phyloP scores from a whole-genome alignment of 208 protist species.

The Trypanosoma congolense region DNA sequence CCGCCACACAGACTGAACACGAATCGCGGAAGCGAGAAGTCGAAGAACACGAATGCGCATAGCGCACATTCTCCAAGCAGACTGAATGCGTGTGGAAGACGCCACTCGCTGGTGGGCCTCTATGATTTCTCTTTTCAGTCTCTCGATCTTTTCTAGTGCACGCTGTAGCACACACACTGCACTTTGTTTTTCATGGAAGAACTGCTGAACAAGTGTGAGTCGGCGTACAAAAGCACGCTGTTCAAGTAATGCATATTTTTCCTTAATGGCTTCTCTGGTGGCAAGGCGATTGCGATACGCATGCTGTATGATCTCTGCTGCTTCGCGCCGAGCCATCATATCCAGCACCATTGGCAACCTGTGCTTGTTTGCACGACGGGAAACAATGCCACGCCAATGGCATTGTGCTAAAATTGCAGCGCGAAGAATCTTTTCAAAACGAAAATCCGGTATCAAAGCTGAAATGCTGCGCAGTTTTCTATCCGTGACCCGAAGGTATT shows the following conservation, averaged over 20 bases:
- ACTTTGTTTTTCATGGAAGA: conserved; percentile 30
- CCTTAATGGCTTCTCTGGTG: conserved; percentile 11
- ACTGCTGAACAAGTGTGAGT: conserved; percentile 30
- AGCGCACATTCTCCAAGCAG: conserved; percentile 47
- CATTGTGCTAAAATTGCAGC: conserved; percentile 31
- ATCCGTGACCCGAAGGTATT: conserved; percentile 31
- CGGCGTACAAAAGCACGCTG: conserved; percentile 20
- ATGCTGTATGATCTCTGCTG: conserved; percentile 30
- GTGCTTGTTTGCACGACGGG: conserved; percentile 5
- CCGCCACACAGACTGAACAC: conserved; percentile 31
- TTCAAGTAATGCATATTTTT: conserved; percentile 23
- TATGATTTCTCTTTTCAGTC: conserved; percentile 14
- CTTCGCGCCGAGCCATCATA: conserved; percentile 16
- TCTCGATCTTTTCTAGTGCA: conserved; percentile 18
- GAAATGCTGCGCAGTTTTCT: conserved; percentile 29
- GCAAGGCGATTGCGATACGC: conserved; percentile 32
- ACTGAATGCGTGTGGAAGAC: conserved; percentile 38
- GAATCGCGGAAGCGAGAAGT: neutral
- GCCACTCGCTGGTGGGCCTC: conserved; percentile 14
- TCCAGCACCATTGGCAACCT: neutral
- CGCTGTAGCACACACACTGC: conserved; percentile 31
- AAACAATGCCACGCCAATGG: conserved; percentile 22
- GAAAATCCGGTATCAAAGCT: conserved; percentile 18
- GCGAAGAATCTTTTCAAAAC: conserved; percentile 14
- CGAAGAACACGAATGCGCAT: conserved; percentile 1